phyloP scores from a whole-genome alignment of 768 basidiomycete genomes.

The Multifurca ochricompacta region DNA sequence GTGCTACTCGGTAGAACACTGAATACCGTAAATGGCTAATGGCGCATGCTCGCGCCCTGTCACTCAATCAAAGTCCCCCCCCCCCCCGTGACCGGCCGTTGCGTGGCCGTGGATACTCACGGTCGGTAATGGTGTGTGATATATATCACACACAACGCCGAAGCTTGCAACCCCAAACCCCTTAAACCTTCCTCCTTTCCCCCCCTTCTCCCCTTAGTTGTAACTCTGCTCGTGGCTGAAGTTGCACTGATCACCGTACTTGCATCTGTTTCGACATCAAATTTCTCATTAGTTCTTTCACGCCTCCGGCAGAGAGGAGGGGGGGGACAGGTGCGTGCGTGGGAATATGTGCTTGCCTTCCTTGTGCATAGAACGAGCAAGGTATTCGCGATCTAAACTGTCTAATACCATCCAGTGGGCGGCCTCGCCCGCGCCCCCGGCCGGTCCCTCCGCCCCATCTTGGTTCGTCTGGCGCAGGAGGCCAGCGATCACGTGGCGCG shows the following conservation, averaged over 20 bases:
- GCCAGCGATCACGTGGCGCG: conserved; percentile 23
- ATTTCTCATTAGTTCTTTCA: conserved; percentile 10
- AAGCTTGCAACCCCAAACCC: neutral
- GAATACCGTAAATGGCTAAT: neutral
- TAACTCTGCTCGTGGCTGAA: conserved; percentile 54
- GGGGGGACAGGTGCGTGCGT: conserved; percentile 28
- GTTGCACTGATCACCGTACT: conserved; percentile 83
- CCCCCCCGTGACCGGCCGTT: neutral
- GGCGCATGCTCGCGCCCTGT: neutral
- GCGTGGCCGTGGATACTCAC: no score
- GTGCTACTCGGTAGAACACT: conserved; percentile 4
- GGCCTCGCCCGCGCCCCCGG: conserved; percentile 40
- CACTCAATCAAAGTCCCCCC: no score
- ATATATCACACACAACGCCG: neutral
- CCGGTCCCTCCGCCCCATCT: conserved; percentile 17
- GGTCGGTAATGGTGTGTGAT: neutral
- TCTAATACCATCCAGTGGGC: conserved; percentile 58
- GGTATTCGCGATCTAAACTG: conserved; percentile 72
- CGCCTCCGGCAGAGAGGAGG: neutral
- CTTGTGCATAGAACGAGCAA: conserved; percentile 85
- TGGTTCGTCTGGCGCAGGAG: conserved; percentile 44
- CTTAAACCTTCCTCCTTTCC: neutral
- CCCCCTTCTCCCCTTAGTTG: neutral
- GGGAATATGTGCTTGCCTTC: conserved; percentile 76
- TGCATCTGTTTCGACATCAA: conserved; percentile 61